A percentile compares a stretch with the other conserved stretches of the same genome.
Evolutionary conservation across 768 basidiomycete genomes (phyloP).

Genomic region (Tricholoma terreum): DNA sequence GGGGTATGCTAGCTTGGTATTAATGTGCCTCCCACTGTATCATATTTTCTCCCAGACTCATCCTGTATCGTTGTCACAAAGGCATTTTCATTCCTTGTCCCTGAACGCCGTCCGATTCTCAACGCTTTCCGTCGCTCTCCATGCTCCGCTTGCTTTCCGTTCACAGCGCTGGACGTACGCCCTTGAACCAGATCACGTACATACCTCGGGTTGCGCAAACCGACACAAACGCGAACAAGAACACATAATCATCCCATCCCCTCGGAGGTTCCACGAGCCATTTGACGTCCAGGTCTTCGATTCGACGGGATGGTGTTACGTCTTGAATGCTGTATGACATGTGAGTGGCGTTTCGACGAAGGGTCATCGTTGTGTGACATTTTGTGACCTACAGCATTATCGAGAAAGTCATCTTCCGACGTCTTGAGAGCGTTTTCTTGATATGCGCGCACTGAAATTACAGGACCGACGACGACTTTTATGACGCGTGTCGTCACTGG

Average conservation of each 20-base stretch:
- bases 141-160: not conserved
- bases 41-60: not conserved
- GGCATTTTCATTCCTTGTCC: not conserved
- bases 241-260: not conserved
- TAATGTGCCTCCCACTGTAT: constrained; percentile 8
- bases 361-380: too few relatives aligned
- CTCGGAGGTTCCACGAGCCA: not conserved
- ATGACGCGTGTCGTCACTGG: not conserved
- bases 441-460: not conserved
- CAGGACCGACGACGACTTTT: not conserved
- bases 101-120: not conserved
- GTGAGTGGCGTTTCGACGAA: too few relatives aligned
- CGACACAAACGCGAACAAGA: not conserved
- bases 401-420: too few relatives aligned
- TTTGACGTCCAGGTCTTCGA: not conserved
- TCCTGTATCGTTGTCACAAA: not conserved
- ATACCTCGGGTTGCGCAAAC: not conserved
- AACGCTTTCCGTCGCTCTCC: not conserved
- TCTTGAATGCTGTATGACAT: not conserved
- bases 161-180: not conserved
- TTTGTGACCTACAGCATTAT: too few relatives aligned
- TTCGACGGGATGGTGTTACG: not conserved
- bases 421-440: too few relatives aligned
- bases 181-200: too few relatives aligned
- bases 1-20: constrained; percentile 7